phyloP scores from a whole-genome alignment of 257 asterid genomes.

The Solanum pimpinellifolium region DNA sequence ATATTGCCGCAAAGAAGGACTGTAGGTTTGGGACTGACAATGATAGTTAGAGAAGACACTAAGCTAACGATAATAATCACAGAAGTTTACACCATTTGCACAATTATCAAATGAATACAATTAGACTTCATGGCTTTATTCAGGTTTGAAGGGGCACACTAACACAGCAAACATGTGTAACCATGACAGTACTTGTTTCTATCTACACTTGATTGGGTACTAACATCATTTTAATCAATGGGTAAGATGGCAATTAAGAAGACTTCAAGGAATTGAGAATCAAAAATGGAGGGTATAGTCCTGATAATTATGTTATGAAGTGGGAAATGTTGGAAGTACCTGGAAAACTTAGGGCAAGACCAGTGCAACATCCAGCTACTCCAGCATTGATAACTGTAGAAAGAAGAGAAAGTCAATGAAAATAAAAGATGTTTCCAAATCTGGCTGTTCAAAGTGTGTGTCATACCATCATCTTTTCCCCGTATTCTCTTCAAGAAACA shows the following conservation, averaged over 20 bases:
- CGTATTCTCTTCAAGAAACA: conserved; percentile 76
- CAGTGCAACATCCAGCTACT: conserved; percentile 96
- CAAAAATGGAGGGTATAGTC: not conserved
- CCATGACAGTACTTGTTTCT: not conserved
- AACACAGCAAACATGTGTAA: not conserved
- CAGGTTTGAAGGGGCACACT: not conserved
- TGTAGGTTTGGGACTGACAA: not conserved
- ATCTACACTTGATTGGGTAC: not conserved
- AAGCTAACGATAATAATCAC: not conserved
- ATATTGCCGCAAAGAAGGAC: not conserved
- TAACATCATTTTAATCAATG: not conserved
- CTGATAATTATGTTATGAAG: not conserved
- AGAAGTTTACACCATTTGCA: not conserved
- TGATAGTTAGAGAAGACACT: not conserved
- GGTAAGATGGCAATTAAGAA: not conserved
- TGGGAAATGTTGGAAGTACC: conserved; percentile 21
- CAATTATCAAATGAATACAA: not conserved
- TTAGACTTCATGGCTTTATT: not conserved
- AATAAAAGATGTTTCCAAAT: not conserved
- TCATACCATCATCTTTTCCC: conserved; percentile 86
- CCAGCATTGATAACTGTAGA: conserved; percentile 80
- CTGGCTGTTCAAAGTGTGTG: not conserved
- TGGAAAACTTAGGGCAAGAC: conserved; percentile 88
- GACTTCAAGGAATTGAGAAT: not conserved
- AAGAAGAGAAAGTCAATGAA: not conserved